Conservation (phyloP, 148 eudicot genomes). For the Fallopia convolvulus region DNA sequence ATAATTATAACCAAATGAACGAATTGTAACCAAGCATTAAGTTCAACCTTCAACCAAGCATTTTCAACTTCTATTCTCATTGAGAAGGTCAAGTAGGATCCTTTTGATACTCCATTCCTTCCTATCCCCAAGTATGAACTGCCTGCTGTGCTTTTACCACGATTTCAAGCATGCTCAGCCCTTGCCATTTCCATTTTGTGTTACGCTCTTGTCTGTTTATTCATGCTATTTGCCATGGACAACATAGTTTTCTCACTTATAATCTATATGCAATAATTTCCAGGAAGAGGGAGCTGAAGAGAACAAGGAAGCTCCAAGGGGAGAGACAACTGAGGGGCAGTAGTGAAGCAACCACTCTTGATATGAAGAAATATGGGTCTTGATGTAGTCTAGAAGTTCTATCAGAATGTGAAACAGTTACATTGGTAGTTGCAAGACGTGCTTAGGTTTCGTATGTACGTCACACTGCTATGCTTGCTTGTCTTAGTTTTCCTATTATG, state of each 20-base stretch:
- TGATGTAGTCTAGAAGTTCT: background rate
- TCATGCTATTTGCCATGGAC: background rate
- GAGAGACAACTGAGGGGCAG: background rate
- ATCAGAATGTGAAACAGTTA: background rate
- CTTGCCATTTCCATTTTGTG: background rate
- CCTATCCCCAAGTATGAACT: background rate
- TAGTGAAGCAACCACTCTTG: background rate
- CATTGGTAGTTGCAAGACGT: constrained; percentile 1
- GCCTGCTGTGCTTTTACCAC: background rate
- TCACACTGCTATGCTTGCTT: background rate
- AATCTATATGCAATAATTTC: background rate
- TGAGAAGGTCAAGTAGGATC: background rate
- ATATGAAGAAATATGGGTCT: background rate
- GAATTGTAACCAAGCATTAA: background rate
- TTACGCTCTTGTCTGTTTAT: background rate
- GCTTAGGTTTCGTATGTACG: background rate
- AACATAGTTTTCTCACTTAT: background rate
- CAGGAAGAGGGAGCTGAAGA: constrained; percentile 14
- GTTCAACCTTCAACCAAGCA: background rate
- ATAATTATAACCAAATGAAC: too few relatives aligned
- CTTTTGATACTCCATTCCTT: background rate
- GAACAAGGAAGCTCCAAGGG: constrained; percentile 10
- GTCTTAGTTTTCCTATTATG: background rate
- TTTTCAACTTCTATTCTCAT: background rate
- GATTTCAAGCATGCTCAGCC: background rate